Evolutionary conservation across 805 yeast genomes (phyloP).

Genomic region (Scheffersomyces stipitis): DNA sequence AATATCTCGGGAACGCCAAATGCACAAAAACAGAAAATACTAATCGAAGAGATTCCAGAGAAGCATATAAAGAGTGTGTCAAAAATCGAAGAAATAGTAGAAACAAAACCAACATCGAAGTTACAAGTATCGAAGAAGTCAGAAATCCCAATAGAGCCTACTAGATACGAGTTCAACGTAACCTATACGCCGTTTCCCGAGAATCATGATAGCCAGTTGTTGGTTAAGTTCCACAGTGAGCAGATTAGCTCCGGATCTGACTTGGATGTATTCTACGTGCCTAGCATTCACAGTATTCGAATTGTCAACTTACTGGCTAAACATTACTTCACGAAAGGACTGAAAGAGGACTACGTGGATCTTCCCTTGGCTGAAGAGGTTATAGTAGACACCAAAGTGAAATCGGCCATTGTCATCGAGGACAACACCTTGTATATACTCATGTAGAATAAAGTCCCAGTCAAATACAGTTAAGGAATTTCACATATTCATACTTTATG

Average conservation of each 20-base stretch:
- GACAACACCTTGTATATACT: constrained; percentile 16
- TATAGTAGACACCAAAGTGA: too few relatives aligned
- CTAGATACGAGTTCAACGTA: too few relatives aligned
- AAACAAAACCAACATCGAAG: not conserved
- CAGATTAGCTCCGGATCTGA: constrained; percentile 8
- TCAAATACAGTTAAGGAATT: too few relatives aligned
- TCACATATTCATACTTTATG: too few relatives aligned
- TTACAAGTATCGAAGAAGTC: too few relatives aligned
- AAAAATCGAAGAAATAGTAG: constrained; percentile 3
- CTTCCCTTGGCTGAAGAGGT: constrained; percentile 7
- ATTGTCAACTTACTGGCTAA: constrained; percentile 12
- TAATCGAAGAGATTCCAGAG: constrained; percentile 66
- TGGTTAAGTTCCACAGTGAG: constrained; percentile 16
- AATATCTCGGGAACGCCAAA: constrained; percentile 19
- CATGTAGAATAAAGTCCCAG: too few relatives aligned
- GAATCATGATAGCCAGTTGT: too few relatives aligned
- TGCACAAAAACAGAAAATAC: constrained; percentile 27
- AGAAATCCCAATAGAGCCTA: too few relatives aligned
- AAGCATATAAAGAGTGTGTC: too few relatives aligned
- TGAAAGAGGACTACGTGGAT: constrained; percentile 6
- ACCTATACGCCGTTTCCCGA: too few relatives aligned
- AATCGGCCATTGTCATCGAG: too few relatives aligned
- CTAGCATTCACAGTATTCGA: constrained; percentile 6
- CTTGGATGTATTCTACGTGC: constrained; percentile 5
- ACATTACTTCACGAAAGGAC: constrained; percentile 10